Evolutionary conservation across 306 rosid genomes (phyloP), one percentile per base, ranked within the genome.

Genomic region (Begonia masoniana): DNA sequence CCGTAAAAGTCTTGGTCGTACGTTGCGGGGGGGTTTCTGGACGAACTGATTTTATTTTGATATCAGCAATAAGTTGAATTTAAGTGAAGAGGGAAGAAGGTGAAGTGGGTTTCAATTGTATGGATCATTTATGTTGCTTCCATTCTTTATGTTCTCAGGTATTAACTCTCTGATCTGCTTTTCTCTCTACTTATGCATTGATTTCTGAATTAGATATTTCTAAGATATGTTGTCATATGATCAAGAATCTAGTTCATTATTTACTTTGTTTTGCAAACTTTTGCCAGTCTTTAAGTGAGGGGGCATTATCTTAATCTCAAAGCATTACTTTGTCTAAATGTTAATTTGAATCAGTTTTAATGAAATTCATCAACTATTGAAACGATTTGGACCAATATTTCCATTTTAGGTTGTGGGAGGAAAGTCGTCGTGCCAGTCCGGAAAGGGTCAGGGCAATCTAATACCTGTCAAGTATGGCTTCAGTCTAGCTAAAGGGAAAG

Each of bases 121-220:
- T 87, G 96, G 96, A 76, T 76, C 68, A 65, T 69, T 52, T 87
- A 26, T 81, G 96, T 60, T 87, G 91, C 85, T 87, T 83, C 83
- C 66, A 63, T 70, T 68, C 88, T 76, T 62, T 68, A 23, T 72
- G 52, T 62, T 61, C 62, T 66, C 82, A 78, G 94, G 96, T 87
- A 57, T 31, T 31, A 31, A 31, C 39, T 31, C 39, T 31, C 39
- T 31, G 39, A 31, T 31, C 39, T 31, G 7, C 39, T 31, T 31
- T 21, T 21, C 24, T 21, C 24, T 21, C 24, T 21, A 21, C 24
- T 21, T 21, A 21, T 17, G 19, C 19, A 26, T 26, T 31, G 39
- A 31, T 31, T 31, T 31, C 39, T 31, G 7, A 5, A 31, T 0
- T 5, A 31, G 39, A 31, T 31, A 7, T 7, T 31, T 7, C 24